Conservation (phyloP, 2,329 filamentous ascomycete genomes). For the Chaetomiaceae sp. region DNA sequence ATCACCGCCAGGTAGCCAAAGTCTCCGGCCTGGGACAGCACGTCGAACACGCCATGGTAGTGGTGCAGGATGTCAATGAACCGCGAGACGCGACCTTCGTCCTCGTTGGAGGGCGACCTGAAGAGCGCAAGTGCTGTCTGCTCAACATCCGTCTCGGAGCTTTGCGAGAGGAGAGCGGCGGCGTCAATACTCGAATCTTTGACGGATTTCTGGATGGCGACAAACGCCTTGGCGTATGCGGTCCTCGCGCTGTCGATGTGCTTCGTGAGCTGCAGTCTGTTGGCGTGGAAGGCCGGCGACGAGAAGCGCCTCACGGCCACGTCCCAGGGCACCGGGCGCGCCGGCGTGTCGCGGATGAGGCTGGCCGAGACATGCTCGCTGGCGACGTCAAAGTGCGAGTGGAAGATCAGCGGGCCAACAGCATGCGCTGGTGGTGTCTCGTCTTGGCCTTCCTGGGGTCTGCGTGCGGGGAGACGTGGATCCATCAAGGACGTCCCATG, state of each 20-base stretch:
- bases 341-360: background rate
- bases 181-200: conserved; percentile 16
- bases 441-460: background rate
- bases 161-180: conserved; percentile 18
- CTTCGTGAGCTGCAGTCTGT: conserved; percentile 9
- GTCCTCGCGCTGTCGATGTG: conserved; percentile 19
- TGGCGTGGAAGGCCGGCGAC: conserved; percentile 19
- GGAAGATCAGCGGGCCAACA: background rate
- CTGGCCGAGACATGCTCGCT: background rate
- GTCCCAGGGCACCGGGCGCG: background rate
- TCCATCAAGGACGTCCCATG: conserved; percentile 4
- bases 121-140: conserved; percentile 23
- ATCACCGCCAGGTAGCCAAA: conserved; percentile 26
- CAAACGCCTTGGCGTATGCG: conserved; percentile 21
- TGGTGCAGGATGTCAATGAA: conserved; percentile 25
- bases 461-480: background rate
- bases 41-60: conserved; percentile 27
- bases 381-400: conserved; percentile 1
- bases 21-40: conserved; percentile 26
- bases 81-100: conserved; percentile 11
- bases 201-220: conserved; percentile 20
- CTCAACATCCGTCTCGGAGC: conserved; percentile 18
- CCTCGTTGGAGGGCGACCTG: conserved; percentile 1
- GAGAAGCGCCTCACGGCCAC: conserved; percentile 26
- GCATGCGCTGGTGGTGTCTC: background rate